Evolutionary conservation across 140 eudicot genomes (phyloP), one percentile per base, ranked within the genome.

Genomic region (Senecio squalidus): DNA sequence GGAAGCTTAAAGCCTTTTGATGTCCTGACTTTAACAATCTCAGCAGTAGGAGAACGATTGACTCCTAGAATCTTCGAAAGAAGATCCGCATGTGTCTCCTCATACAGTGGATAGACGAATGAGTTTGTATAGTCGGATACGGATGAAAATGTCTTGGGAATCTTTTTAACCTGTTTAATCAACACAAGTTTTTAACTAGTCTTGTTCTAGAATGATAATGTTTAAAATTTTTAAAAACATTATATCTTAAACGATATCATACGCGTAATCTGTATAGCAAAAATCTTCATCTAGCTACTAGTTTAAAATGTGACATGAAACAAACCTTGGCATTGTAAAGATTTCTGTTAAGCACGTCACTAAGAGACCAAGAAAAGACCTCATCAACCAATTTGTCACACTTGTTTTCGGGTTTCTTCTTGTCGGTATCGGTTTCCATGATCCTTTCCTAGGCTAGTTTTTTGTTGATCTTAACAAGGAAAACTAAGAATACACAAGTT

Each of bases 311-410:
- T 16, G 55, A 26, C 16, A 54, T 44, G 24, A 10, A 6, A 62
- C 76, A 61, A 44, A 71, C 71, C 76, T 71, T 71, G n/a, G 4
- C 28, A 1, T 46, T 63, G 66, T 71, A 71, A 11, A 62, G 45
- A 55, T 55, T 63, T 63, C 55, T 25, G 71, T 71, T 63, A 54
- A 63, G 71, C 13, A 63, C 66, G 9, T 71, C 76, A 30, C 29
- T 8, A 20, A 71, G 71, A 18, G 71, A 54, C 76, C 76, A 71
- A 55, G 76, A 71, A 25, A 71, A 71, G 38, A 71, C 76, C 60
- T 27, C 65, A 2, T 23, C 6, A 45, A 71, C 21, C 71, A 71
- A 57, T 0, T 11, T 2, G 22, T 34, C 13, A 55, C 27, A 40
- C 17, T 61, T 53, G 69, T 1, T 52, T 58, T 49, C 57, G 16